Percentiles rank a stretch among this genome's conserved stretches.
Evolutionary conservation across 2,329 filamentous ascomycete species (phyloP).

Genomic region (Diplodia intermedia): DNA sequence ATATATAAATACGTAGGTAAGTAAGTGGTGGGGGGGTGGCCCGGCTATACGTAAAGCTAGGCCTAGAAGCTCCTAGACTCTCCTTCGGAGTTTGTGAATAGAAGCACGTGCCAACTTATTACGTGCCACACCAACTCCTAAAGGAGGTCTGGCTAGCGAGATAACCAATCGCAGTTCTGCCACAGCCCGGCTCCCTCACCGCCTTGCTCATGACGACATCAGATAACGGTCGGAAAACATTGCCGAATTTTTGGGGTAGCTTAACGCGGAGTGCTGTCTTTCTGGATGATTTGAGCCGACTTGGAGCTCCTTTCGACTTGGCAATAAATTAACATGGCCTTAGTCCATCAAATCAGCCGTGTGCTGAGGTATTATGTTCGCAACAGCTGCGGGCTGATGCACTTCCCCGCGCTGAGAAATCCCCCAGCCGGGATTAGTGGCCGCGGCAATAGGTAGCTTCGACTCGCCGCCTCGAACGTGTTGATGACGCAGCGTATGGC

Average conservation of each 20-base stretch:
- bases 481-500: conserved; percentile 20
- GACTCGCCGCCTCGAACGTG: conserved; percentile 21
- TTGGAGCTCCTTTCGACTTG: not conserved
- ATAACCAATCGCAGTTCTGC: not conserved
- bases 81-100: too few relatives aligned
- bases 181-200: not conserved
- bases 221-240: not conserved
- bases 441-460: conserved; percentile 6
- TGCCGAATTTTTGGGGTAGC: not conserved
- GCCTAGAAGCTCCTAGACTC: too few relatives aligned
- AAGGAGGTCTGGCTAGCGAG: too few relatives aligned
- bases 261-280: too few relatives aligned
- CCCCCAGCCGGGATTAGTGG: conserved; percentile 1
- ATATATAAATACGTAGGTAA: too few relatives aligned
- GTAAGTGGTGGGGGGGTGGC: too few relatives aligned
- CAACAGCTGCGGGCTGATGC: not conserved
- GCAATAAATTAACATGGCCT: not conserved
- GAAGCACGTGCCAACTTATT: too few relatives aligned
- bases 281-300: not conserved
- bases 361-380: not conserved
- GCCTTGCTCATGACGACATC: conserved; percentile 22
- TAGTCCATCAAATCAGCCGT: not conserved
- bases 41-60: too few relatives aligned
- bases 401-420: conserved; percentile 25
- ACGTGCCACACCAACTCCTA: too few relatives aligned